Evolutionary conservation across 257 asterid genomes (phyloP), one percentile per base, ranked within the genome.

Genomic region (Rhazya stricta): DNA sequence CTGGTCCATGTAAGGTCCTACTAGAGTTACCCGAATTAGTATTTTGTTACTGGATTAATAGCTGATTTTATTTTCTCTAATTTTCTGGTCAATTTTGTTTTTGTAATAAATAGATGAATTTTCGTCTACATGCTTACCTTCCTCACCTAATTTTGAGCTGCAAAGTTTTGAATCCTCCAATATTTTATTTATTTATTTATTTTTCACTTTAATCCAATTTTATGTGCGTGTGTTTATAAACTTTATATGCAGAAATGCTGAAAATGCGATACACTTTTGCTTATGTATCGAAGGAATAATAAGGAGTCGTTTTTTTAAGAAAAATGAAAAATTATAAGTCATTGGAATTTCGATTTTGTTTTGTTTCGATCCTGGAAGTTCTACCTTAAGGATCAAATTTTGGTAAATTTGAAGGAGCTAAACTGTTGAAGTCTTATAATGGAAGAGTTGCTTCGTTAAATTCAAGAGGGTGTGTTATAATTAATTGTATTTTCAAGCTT

Each of bases 11-110:
- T 41, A 77, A 69, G 86, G 81, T 85, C 86, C 86, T 86, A 86
- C 86, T 86, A 91, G 87, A 56, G 72, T 84, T 32, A 86, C 86
- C 87, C 91, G 87, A 56, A 74, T 84, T 32, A 8, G 43, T 1
- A 25, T 41, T 41, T 54, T 69, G 63, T 36, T 16, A 27, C 63
- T 67, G 60, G 15, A 63, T 36, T 71, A 67, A 51, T 57, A 60
- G 71, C 71, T 73, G n/a, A 29, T 66, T 53, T 58, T 62, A 25
- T 25, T 27, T 11, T 16, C 21, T 1, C 2, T 9, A 21, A 46
- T 46, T 9, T 13, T 42, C 12, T 18, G 12, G 4, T 29, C 3
- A 43, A 11, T 8, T 48, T 21, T 34, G 19, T 43, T 7, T 27
- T 16, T 42, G 13, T 6, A 19, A 37, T 41, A 29, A 37, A 73